These are phyloP conservation scores for Leishmania turanica DNA, from an alignment of 208 protist species.

Conservation along the genomic window DNA sequence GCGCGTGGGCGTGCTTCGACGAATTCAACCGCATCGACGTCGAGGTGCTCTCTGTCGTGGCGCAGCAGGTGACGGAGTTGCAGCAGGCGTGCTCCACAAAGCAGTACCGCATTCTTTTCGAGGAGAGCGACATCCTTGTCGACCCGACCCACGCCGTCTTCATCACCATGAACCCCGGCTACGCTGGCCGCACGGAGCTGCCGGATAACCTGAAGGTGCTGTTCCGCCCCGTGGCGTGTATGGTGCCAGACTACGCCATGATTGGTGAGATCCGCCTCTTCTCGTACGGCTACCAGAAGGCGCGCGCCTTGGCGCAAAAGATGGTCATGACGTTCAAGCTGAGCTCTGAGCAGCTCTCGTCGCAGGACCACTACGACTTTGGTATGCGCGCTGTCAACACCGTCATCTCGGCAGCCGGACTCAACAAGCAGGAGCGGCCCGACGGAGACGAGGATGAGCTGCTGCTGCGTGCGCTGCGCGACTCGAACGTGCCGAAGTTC, in stretches of 20 bases:
- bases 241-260: slow-evolving; percentile 99
- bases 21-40: slow-evolving; percentile 99
- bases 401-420: slow-evolving; percentile 97
- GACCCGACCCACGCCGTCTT: slow-evolving; percentile 96
- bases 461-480: slow-evolving; percentile 94
- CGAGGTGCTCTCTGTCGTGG: slow-evolving; percentile 97
- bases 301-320: slow-evolving; percentile 94
- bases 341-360: slow-evolving; percentile 98
- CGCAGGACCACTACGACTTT: slow-evolving; percentile 99
- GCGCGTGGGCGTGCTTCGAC: slow-evolving; percentile 99
- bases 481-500: slow-evolving; percentile 99
- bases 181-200: slow-evolving; percentile 98
- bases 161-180: slow-evolving; percentile 99
- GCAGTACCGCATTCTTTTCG: slow-evolving; percentile 95
- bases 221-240: slow-evolving; percentile 98
- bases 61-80: slow-evolving; percentile 96
- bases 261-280: slow-evolving; percentile 98
- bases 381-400: slow-evolving; percentile 99
- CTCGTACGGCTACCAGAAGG: slow-evolving; percentile 98
- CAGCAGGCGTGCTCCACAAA: slow-evolving; percentile 94
- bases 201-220: slow-evolving; percentile 99
- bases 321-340: slow-evolving; percentile 99
- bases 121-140: slow-evolving; percentile 93
- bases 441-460: slow-evolving; percentile 95
- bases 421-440: slow-evolving; percentile 94